phyloP scores from a whole-genome alignment of 805 yeast genomes.

The Candida taoyuanica region DNA sequence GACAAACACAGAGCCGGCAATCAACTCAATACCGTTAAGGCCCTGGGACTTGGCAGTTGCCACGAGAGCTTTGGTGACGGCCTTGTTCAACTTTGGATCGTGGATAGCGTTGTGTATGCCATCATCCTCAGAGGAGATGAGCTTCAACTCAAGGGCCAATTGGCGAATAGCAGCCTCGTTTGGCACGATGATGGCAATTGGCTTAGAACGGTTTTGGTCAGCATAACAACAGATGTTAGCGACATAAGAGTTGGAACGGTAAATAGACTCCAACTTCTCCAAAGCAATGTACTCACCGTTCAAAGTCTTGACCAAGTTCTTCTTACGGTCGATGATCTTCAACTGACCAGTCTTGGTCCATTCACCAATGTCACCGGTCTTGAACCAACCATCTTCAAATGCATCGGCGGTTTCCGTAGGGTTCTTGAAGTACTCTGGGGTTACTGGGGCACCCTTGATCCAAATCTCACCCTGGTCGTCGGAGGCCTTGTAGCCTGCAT shows the following conservation, averaged over 20 bases:
- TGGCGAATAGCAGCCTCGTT: slow-evolving; percentile 60
- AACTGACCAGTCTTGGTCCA: slow-evolving; percentile 81
- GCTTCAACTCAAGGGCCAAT: slow-evolving; percentile 52
- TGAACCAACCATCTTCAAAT: slow-evolving; percentile 84
- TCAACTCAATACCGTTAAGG: slow-evolving; percentile 77
- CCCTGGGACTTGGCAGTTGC: slow-evolving; percentile 80
- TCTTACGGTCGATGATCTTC: slow-evolving; percentile 86
- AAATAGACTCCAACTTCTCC: slow-evolving; percentile 87
- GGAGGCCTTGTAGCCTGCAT: slow-evolving; percentile 86
- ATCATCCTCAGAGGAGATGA: slow-evolving; percentile 40
- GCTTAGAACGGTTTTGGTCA: slow-evolving; percentile 81
- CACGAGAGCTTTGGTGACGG: slow-evolving; percentile 54
- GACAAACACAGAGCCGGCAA: slow-evolving; percentile 70
- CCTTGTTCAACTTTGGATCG: slow-evolving; percentile 50
- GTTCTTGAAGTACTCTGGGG: slow-evolving; percentile 77
- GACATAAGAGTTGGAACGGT: slow-evolving; percentile 77
- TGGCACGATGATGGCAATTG: slow-evolving; percentile 87
- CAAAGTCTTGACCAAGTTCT: slow-evolving; percentile 90
- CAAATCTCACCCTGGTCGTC: slow-evolving; percentile 91
- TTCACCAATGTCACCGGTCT: slow-evolving; percentile 95
- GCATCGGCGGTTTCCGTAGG: slow-evolving; percentile 74
- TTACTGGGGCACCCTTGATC: slow-evolving; percentile 69
- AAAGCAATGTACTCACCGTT: slow-evolving; percentile 98
- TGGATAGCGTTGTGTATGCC: slow-evolving; percentile 46
- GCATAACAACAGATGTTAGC: slow-evolving; percentile 90